Percentiles rank a stretch among this genome's conserved stretches.
These are phyloP conservation scores for Diaporthe ampelina DNA, from an alignment of 2,329 filamentous ascomycete species.

Conservation along the genomic window DNA sequence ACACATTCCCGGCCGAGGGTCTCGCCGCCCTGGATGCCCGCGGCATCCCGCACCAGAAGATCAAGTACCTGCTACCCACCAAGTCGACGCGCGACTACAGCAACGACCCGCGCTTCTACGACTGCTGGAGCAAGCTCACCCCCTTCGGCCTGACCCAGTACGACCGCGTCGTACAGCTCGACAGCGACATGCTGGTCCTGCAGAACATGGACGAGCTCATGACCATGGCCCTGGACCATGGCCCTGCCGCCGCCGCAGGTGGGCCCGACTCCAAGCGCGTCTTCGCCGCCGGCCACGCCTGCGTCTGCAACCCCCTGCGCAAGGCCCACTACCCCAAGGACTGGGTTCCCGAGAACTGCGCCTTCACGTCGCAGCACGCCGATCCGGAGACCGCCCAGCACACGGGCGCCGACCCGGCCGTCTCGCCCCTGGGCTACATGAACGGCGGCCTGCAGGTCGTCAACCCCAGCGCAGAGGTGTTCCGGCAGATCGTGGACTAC, in stretches of 20 bases:
- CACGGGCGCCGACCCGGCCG: constrained; percentile 58
- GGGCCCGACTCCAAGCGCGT: constrained; percentile 69
- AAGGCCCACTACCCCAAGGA: constrained; percentile 83
- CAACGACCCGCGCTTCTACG: constrained; percentile 87
- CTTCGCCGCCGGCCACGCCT: constrained; percentile 87
- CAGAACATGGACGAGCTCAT: constrained; percentile 94
- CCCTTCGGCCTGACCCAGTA: constrained; percentile 84
- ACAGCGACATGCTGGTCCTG: constrained; percentile 88
- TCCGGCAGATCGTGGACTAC: constrained; percentile 63
- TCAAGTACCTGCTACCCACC: constrained; percentile 80
- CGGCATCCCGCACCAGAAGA: constrained; percentile 76
- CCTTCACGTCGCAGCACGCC: constrained; percentile 68
- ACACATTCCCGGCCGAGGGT: constrained; percentile 78
- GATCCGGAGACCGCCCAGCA: constrained; percentile 62
- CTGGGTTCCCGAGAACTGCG: constrained; percentile 73
- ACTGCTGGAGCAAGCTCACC: constrained; percentile 90
- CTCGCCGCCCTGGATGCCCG: constrained; percentile 78
- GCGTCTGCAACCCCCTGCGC: constrained; percentile 85
- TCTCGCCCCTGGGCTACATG: constrained; percentile 64
- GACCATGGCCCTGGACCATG: constrained; percentile 73
- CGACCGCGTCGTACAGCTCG: constrained; percentile 84
- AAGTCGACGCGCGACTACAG: constrained; percentile 74
- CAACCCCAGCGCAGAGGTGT: constrained; percentile 63
- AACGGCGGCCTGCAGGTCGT: constrained; percentile 72
- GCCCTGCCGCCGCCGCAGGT: constrained; percentile 41